Evolutionary conservation across 352 stramenopile genomes (phyloP).

Genomic region (Phytopythium ostracodes): DNA sequence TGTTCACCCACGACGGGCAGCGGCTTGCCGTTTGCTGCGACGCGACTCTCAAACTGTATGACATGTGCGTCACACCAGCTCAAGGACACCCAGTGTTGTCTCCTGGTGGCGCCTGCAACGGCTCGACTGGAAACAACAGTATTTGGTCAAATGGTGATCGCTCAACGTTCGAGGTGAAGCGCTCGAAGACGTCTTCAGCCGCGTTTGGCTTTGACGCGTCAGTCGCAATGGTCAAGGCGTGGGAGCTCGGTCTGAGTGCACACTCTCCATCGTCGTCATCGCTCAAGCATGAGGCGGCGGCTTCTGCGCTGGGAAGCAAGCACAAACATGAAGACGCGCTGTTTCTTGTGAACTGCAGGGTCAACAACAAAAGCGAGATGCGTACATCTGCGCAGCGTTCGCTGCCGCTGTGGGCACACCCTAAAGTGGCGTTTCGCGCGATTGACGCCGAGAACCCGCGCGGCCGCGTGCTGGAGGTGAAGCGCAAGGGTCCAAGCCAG

Average conservation of each 20-base stretch:
- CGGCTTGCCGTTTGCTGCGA: constrained; percentile 69
- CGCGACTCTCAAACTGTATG: constrained; percentile 58
- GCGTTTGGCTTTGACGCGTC: constrained; percentile 67
- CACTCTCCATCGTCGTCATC: not conserved
- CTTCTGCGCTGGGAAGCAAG: not conserved
- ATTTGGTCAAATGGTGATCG: not conserved
- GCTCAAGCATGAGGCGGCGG: not conserved
- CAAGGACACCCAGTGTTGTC: constrained; percentile 10
- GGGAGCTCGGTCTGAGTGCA: constrained; percentile 31
- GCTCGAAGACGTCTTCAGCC: constrained; percentile 46
- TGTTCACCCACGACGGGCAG: constrained; percentile 60
- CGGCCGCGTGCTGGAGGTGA: constrained; percentile 63
- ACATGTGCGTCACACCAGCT: constrained; percentile 37
- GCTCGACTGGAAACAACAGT: not conserved
- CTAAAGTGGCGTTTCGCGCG: constrained; percentile 66
- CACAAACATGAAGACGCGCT: not conserved
- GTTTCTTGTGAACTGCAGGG: constrained; percentile 13
- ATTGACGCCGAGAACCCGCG: constrained; percentile 44
- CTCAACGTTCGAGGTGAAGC: constrained; percentile 10
- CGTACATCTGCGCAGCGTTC: constrained; percentile 59
- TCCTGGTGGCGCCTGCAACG: not conserved
- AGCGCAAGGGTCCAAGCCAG: constrained; percentile 62
- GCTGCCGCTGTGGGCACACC: constrained; percentile 71
- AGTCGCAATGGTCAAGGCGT: constrained; percentile 56
- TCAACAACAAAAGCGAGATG: constrained; percentile 51